These are phyloP conservation scores for Galerina marginata DNA, from an alignment of 768 basidiomycete species.

Conservation along the genomic window DNA sequence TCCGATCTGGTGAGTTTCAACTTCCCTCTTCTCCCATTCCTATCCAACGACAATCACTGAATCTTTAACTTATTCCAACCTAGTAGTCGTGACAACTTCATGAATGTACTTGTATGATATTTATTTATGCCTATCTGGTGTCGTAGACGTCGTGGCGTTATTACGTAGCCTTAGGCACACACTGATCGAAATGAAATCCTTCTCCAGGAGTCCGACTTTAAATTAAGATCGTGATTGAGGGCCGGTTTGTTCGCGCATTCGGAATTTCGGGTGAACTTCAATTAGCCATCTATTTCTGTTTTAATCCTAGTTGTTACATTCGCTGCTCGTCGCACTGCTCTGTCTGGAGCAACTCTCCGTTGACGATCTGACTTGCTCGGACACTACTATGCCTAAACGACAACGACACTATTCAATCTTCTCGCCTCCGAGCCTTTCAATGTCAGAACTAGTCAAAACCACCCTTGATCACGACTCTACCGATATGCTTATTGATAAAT, in stretches of 20 bases:
- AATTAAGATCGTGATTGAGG: conserved; percentile 25
- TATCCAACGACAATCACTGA: background rate
- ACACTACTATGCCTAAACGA: conserved; percentile 44
- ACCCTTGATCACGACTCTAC: conserved; percentile 79
- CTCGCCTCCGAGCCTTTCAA: conserved; percentile 67
- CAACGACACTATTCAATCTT: conserved; percentile 65
- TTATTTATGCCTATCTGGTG: background rate
- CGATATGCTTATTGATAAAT: conserved; percentile 82
- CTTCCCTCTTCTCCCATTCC: background rate
- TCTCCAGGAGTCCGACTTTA: too few relatives aligned
- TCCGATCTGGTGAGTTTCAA: conserved; percentile 49
- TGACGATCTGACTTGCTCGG: conserved; percentile 9
- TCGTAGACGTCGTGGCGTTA: background rate
- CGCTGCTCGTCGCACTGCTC: conserved; percentile 23
- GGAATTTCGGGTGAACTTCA: conserved; percentile 29
- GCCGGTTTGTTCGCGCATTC: conserved; percentile 31
- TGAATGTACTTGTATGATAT: conserved; percentile 10
- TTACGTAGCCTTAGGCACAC: too few relatives aligned
- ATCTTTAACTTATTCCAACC: conserved; percentile 6
- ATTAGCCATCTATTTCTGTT: conserved; percentile 21
- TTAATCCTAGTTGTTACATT: conserved; percentile 20
- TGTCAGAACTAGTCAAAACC: conserved; percentile 81
- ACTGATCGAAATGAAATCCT: too few relatives aligned
- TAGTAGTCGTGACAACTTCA: conserved; percentile 20
- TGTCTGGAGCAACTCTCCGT: conserved; percentile 16